Base-by-base conservation (phyloP, 2,329 filamentous ascomycete species). In the Alternaria sp. region DNA sequence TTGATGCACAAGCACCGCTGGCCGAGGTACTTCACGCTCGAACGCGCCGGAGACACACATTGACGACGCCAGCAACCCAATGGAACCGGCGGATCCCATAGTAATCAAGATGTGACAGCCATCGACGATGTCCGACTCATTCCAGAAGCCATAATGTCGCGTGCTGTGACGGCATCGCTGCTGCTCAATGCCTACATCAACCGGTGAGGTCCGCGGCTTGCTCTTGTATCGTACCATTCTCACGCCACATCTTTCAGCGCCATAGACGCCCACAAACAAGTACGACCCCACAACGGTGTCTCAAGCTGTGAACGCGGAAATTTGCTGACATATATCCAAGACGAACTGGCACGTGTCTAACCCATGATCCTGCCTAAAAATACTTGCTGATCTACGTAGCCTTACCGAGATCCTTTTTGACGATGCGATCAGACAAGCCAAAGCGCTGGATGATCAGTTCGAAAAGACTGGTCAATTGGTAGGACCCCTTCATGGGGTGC, bases 381-480 rank as follows among this genome's bases (percentile, higher is more conserved):
- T 6, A 81, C 30, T 28, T n/a, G 61, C 9, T 79, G 57, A 75
- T 59, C 21, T 43, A 43, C 43, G 81, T 50, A 81, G 79, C 67
- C 75, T 85, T 59, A 83, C 83, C 54, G 83, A 85, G 67, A 81
- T 84, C 64, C 76, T 84, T 64, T 84, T 84, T 68, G 79, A 82
- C 46, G 76, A 79, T 47, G 83, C 83, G 2, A 72, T 82, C 19
- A 66, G 74, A 25, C 74, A 77, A 43, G 83, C 83, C 19, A 71
- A 79, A 64, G 70, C 77, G 51, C 74, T 83, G 12, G 83, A 85
- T 50, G 60, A 72, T 10, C 80, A 80, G 71, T 81, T 80, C 67
- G 59, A 69, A 30, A 57, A 71, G 26, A 68, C 75, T 67, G 70
- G 72, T 23, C 79, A 74, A 57, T 75, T 83, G 17, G 71, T 83